Conservation (phyloP, 2,329 filamentous ascomycete species). For the Mycocentrospora acerina region DNA sequence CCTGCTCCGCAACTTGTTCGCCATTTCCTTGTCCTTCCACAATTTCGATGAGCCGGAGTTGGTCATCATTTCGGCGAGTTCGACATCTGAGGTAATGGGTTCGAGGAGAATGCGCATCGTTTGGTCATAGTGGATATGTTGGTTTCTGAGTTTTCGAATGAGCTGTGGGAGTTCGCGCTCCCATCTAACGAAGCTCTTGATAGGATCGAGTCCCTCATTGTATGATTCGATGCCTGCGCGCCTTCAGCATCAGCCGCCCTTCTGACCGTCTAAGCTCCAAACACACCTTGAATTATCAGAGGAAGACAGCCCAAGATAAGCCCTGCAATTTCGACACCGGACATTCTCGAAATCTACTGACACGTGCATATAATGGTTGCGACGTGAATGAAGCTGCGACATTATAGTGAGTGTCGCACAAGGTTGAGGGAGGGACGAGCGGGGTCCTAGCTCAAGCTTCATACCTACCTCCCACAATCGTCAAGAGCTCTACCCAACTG, state of each 20-base stretch:
- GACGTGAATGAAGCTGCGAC: slow-evolving; percentile 4
- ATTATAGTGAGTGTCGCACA: slow-evolving; percentile 11
- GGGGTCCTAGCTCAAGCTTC: slow-evolving; percentile 8
- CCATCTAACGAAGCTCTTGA: slow-evolving; percentile 42
- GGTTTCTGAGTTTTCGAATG: slow-evolving; percentile 40
- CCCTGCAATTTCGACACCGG: slow-evolving; percentile 35
- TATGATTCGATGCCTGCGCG: slow-evolving; percentile 38
- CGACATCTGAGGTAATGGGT: slow-evolving; percentile 39
- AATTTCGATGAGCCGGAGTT: slow-evolving; percentile 30
- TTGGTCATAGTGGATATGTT: slow-evolving; percentile 41
- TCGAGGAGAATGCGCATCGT: slow-evolving; percentile 39
- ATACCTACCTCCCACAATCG: too few relatives aligned
- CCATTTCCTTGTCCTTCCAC: slow-evolving; percentile 36
- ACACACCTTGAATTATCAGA: slow-evolving; percentile 37
- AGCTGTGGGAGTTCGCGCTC: slow-evolving; percentile 37
- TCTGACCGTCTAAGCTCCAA: slow-evolving; percentile 3
- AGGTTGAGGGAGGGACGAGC: slow-evolving; percentile 5
- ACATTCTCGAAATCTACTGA: slow-evolving; percentile 19
- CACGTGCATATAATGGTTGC: not conserved
- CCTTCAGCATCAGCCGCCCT: slow-evolving; percentile 1
- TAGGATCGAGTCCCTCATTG: slow-evolving; percentile 42
- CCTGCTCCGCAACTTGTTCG: slow-evolving; percentile 30
- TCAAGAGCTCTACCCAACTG: too few relatives aligned
- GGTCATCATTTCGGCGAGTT: slow-evolving; percentile 38
- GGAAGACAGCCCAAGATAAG: slow-evolving; percentile 43